Evolutionary conservation across 345 rosid genomes (phyloP).

Genomic region (Cardamine resedifolia): DNA sequence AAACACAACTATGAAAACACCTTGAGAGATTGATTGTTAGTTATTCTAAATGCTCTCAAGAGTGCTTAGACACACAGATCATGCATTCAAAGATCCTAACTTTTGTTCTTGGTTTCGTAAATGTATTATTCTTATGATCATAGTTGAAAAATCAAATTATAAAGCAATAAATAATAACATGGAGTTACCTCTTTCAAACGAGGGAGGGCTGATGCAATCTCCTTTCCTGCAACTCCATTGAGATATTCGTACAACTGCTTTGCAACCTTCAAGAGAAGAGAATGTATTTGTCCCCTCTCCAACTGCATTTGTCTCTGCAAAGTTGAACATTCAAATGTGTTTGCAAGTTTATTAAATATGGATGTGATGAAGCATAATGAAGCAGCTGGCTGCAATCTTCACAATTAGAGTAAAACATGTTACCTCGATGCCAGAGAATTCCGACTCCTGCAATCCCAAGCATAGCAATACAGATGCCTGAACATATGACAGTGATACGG

Average conservation of each 20-base stretch:
- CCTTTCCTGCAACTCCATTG: conserved; percentile 53
- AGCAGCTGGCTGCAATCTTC: conserved; percentile 6
- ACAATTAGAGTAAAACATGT: conserved; percentile 22
- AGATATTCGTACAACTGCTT: conserved; percentile 64
- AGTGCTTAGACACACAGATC: not conserved
- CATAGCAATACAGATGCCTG: conserved; percentile 81
- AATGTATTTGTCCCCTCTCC: conserved; percentile 64
- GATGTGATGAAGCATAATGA: not conserved
- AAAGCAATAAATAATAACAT: not conserved
- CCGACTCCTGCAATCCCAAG: conserved; percentile 76
- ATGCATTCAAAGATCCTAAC: not conserved
- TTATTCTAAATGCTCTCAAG: conserved; percentile 2
- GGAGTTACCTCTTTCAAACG: conserved; percentile 64
- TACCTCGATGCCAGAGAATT: conserved; percentile 70
- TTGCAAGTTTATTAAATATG: not conserved
- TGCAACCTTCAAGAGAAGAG: conserved; percentile 62
- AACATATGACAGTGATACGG: conserved; percentile 63
- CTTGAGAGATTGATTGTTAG: not conserved
- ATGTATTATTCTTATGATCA: not conserved
- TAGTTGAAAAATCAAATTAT: conserved; percentile 15
- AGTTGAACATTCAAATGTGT: conserved; percentile 20
- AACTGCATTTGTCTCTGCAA: conserved; percentile 83
- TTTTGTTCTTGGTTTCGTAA: conserved; percentile 5
- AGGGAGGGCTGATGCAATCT: conserved; percentile 55
- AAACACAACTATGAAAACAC: conserved; percentile 2